phyloP scores from a whole-genome alignment of 441 rosid genomes.

The Mallotus repandus region DNA sequence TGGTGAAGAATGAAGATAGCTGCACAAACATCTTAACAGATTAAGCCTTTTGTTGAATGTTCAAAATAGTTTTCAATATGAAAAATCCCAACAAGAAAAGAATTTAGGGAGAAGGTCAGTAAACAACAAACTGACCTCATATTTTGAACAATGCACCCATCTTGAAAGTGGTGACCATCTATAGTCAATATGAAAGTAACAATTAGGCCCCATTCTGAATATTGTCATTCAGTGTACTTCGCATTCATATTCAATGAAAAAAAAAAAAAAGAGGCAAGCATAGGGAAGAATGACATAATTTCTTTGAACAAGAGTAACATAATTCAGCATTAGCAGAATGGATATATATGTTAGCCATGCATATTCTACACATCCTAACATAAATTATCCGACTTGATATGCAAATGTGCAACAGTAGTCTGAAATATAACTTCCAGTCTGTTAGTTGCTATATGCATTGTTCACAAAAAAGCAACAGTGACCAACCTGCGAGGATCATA shows the following conservation, averaged over 20 bases:
- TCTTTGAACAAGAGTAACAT: background rate
- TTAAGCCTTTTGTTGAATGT: background rate
- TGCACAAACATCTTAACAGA: background rate
- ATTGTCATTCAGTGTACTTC: background rate
- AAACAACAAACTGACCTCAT: slow-evolving; percentile 47
- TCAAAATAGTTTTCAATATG: background rate
- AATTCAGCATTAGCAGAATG: background rate
- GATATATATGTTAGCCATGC: background rate
- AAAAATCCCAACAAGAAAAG: background rate
- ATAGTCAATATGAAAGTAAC: slow-evolving; percentile 11
- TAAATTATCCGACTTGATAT: slow-evolving; percentile 26
- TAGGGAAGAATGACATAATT: background rate
- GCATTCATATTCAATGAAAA: background rate
- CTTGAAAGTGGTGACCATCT: slow-evolving; percentile 61
- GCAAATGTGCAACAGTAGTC: background rate
- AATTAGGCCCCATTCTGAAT: slow-evolving; percentile 15
- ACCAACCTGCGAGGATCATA: slow-evolving; percentile 78
- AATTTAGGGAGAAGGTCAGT: background rate
- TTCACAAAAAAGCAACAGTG: slow-evolving; percentile 12
- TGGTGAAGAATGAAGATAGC: slow-evolving; percentile 4
- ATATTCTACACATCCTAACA: slow-evolving; percentile 21
- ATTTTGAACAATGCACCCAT: slow-evolving; percentile 66
- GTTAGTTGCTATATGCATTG: background rate
- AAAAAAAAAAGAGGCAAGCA: background rate
- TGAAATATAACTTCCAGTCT: slow-evolving; percentile 4